Conservation (phyloP, 2,329 filamentous ascomycete genomes). For the Monosporascus sp. region DNA sequence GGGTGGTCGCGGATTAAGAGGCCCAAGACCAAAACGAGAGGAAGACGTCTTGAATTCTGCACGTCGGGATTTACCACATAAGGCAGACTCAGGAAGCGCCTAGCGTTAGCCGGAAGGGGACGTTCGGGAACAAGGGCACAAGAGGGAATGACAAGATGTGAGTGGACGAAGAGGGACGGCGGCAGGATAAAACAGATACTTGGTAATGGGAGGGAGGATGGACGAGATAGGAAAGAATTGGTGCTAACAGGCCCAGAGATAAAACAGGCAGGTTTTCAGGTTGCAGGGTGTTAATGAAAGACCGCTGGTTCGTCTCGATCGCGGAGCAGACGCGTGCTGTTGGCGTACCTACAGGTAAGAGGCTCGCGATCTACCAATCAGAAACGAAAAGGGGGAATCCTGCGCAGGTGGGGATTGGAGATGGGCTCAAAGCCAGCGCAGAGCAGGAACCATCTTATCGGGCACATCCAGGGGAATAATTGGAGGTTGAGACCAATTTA, state of each 20-base stretch:
- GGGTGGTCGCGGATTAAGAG: conserved; percentile 24
- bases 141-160: conserved; percentile 1
- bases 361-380: conserved; percentile 11
- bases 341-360: conserved; percentile 16
- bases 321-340: conserved; percentile 27
- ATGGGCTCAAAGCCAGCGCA: not conserved
- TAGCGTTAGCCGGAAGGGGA: conserved; percentile 14
- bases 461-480: too few relatives aligned
- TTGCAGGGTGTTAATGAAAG: not conserved
- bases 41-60: conserved; percentile 21
- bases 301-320: conserved; percentile 8
- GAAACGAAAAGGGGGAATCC: conserved; percentile 7
- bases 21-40: conserved; percentile 11
- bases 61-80: conserved; percentile 20
- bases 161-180: conserved; percentile 8
- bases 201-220: not conserved
- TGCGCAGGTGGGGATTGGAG: conserved; percentile 1
- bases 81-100: conserved; percentile 20
- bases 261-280: conserved; percentile 13
- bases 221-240: conserved; percentile 3
- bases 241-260: conserved; percentile 16
- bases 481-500: not conserved
- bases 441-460: not conserved
- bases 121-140: conserved; percentile 1
- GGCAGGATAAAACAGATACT: not conserved